Evolutionary conservation across 129 eudicot species (phyloP).

Genomic region (Lactuca saligna): DNA sequence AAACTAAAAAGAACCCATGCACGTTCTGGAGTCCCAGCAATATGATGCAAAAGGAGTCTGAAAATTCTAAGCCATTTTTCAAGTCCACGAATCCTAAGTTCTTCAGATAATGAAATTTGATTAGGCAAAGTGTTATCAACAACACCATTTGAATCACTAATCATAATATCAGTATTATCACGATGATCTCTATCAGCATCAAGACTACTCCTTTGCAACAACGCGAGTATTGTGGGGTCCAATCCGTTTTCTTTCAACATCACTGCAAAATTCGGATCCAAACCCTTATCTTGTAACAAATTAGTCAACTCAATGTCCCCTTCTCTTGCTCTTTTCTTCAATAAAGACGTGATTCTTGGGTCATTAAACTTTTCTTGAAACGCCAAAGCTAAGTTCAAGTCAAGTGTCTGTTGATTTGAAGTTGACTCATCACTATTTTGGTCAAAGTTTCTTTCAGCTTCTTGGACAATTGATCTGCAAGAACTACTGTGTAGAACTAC

Average conservation of each 20-base stretch:
- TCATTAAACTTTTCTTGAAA: slow-evolving; percentile 90
- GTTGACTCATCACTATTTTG: slow-evolving; percentile 73
- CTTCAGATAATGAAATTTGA: slow-evolving; percentile 88
- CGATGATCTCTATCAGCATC: slow-evolving; percentile 99
- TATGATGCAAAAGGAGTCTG: slow-evolving; percentile 74
- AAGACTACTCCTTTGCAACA: slow-evolving; percentile 94
- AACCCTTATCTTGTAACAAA: slow-evolving; percentile 87
- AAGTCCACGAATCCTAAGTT: slow-evolving; percentile 83
- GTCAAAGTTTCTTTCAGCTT: slow-evolving; percentile 56
- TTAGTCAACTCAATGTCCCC: slow-evolving; percentile 79
- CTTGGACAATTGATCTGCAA: slow-evolving; percentile 86
- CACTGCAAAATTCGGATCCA: slow-evolving; percentile 96
- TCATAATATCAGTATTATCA: slow-evolving; percentile 61
- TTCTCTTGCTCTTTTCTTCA: slow-evolving; percentile 65
- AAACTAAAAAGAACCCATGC: slow-evolving; percentile 98
- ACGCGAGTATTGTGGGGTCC: slow-evolving; percentile 89
- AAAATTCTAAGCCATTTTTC: slow-evolving; percentile 85
- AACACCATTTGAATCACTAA: slow-evolving; percentile 58
- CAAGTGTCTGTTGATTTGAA: slow-evolving; percentile 65
- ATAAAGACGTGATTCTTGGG: slow-evolving; percentile 78
- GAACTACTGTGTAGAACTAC: slow-evolving; percentile 77
- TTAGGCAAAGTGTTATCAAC: slow-evolving; percentile 60
- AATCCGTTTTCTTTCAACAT: slow-evolving; percentile 95
- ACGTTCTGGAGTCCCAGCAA: slow-evolving; percentile 91
- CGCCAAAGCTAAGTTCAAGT: slow-evolving; percentile 78